A percentile compares a stretch with the other conserved stretches of the same genome.
Evolutionary conservation across 2,329 filamentous ascomycete species (phyloP).

Genomic region (Xenosphaeropsis pyriputrescens): DNA sequence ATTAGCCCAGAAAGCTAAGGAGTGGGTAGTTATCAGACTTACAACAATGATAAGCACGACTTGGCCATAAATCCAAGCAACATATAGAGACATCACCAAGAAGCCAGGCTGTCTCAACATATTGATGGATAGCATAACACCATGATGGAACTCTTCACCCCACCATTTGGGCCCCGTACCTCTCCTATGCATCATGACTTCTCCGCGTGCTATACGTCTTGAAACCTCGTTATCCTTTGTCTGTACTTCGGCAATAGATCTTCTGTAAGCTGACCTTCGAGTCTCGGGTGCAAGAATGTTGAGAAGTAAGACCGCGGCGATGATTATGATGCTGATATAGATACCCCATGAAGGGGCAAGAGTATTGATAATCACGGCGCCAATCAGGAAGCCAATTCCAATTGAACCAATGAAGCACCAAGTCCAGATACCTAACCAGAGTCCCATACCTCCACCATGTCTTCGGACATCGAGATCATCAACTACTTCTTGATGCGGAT

Average conservation of each 20-base stretch:
- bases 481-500: constrained; percentile 59
- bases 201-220: constrained; percentile 50
- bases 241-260: constrained; percentile 51
- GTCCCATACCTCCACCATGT: constrained; percentile 63
- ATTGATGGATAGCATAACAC: constrained; percentile 46
- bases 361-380: constrained; percentile 51
- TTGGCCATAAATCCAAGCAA: constrained; percentile 67
- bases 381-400: constrained; percentile 56
- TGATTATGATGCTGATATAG: constrained; percentile 55
- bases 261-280: constrained; percentile 51
- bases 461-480: constrained; percentile 53
- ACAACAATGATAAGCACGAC: constrained; percentile 59
- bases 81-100: constrained; percentile 55
- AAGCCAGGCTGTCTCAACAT: constrained; percentile 68
- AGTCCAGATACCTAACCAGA: constrained; percentile 69
- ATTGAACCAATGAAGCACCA: constrained; percentile 65
- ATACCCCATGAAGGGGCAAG: constrained; percentile 60
- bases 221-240: constrained; percentile 33
- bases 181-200: constrained; percentile 62
- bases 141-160: constrained; percentile 63
- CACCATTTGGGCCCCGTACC: constrained; percentile 62
- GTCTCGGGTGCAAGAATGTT: constrained; percentile 62
- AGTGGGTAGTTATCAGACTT: constrained; percentile 11
- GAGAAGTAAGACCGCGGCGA: constrained; percentile 49
- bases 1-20: constrained; percentile 6